Evolutionary conservation across 2,329 filamentous ascomycete species (phyloP).

Genomic region (Fusarium goolgardi): DNA sequence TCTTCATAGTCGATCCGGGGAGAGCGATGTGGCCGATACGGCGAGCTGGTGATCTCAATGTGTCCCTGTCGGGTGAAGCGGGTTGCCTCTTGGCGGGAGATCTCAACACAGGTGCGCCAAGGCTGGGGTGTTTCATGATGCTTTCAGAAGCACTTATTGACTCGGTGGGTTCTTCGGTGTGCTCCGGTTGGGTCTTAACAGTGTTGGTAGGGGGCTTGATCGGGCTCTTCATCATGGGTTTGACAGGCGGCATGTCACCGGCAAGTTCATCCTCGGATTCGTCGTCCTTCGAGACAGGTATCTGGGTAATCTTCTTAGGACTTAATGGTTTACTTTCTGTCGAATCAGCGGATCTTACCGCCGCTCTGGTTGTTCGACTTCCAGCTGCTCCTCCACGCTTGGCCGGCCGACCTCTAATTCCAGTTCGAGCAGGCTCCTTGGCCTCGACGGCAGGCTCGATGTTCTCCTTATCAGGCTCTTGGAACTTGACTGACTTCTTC

Average conservation of each 20-base stretch:
- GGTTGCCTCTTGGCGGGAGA: conserved; percentile 69
- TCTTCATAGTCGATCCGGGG: conserved; percentile 51
- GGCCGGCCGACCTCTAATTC: conserved; percentile 58
- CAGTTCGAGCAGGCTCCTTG: conserved; percentile 52
- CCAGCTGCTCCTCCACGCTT: conserved; percentile 53
- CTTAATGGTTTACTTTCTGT: conserved; percentile 65
- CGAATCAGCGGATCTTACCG: conserved; percentile 49
- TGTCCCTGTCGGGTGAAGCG: conserved; percentile 64
- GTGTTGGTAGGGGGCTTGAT: conserved; percentile 58
- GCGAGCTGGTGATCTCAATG: conserved; percentile 68
- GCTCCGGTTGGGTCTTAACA: conserved; percentile 24
- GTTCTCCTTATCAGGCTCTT: conserved; percentile 74
- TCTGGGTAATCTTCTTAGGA: conserved; percentile 73
- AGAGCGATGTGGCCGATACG: conserved; percentile 49
- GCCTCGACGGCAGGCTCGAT: conserved; percentile 57
- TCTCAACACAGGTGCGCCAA: conserved; percentile 55
- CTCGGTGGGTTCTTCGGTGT: conserved; percentile 35
- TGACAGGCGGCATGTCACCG: conserved; percentile 62
- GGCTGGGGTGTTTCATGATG: conserved; percentile 52
- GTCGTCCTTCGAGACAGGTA: conserved; percentile 62
- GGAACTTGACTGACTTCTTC: conserved; percentile 73
- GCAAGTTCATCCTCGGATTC: conserved; percentile 71
- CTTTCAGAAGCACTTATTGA: conserved; percentile 48
- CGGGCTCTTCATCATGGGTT: conserved; percentile 66
- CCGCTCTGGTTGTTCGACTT: conserved; percentile 52